Conservation (phyloP, 192 early-diverging fungal genomes). For the Mortierella claussenii region DNA sequence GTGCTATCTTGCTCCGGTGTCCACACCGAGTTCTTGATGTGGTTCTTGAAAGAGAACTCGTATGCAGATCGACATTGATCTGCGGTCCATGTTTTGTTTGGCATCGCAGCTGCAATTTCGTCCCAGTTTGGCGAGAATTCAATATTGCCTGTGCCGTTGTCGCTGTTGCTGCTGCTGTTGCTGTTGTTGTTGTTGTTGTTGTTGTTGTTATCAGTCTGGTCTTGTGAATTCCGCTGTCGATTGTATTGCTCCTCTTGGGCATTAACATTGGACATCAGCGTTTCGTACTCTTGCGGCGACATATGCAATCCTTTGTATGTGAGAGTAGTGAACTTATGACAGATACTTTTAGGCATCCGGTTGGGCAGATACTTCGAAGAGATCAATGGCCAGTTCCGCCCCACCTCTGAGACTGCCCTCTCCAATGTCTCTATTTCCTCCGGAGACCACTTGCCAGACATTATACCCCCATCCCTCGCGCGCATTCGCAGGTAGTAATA, state of each 20-base stretch:
- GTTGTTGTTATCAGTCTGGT: neutral
- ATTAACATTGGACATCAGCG: slow-evolving; percentile 25
- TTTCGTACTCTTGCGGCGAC: slow-evolving; percentile 26
- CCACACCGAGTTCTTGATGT: slow-evolving; percentile 22
- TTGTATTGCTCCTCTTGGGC: slow-evolving; percentile 19
- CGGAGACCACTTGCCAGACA: slow-evolving; percentile 14
- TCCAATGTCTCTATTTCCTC: slow-evolving; percentile 24
- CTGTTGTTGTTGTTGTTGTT: neutral
- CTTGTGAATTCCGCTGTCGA: neutral
- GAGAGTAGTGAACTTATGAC: slow-evolving; percentile 39
- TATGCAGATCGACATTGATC: slow-evolving; percentile 33
- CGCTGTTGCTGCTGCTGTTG: neutral
- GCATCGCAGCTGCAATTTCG: slow-evolving; percentile 29
- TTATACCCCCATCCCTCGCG: neutral
- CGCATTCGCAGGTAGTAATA: slow-evolving; percentile 29
- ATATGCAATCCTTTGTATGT: slow-evolving; percentile 17
- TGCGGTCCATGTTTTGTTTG: slow-evolving; percentile 14
- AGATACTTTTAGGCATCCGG: slow-evolving; percentile 38
- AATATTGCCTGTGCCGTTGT: neutral
- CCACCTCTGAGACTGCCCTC: slow-evolving; percentile 25
- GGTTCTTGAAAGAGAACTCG: slow-evolving; percentile 37
- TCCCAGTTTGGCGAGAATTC: slow-evolving; percentile 26
- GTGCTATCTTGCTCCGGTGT: slow-evolving; percentile 16
- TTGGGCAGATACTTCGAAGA: slow-evolving; percentile 10
- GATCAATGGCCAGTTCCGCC: slow-evolving; percentile 28